A percentile compares a stretch with the other conserved stretches of the same genome.
Conservation (phyloP, 768 basidiomycete species). For the Leccinum uliginosum region DNA sequence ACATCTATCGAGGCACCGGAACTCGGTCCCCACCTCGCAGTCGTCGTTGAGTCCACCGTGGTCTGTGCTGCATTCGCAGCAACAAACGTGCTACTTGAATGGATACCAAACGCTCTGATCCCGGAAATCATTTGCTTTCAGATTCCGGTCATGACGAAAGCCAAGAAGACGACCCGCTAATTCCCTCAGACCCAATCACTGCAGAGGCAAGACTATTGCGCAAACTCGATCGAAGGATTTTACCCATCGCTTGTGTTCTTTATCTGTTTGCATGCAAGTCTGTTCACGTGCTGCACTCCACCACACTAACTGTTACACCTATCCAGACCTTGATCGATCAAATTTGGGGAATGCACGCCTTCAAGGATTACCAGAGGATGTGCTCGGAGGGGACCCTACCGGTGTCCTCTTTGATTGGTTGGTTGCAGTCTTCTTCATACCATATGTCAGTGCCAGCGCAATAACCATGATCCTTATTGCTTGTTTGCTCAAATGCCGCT, state of each 20-base stretch:
- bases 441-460: constrained; percentile 50
- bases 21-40: not conserved
- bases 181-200: constrained; percentile 10
- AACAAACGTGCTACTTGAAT: constrained; percentile 5
- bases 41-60: not conserved
- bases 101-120: constrained; percentile 14
- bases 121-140: not conserved
- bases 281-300: not conserved
- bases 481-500: not conserved
- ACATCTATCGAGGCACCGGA: not conserved
- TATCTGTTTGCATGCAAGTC: constrained; percentile 73
- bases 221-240: constrained; percentile 63
- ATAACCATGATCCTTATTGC: not conserved
- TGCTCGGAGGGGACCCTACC: constrained; percentile 62
- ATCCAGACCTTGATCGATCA: constrained; percentile 60
- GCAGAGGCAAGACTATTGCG: constrained; percentile 55
- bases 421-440: constrained; percentile 73
- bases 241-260: constrained; percentile 69
- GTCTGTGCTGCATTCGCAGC: not conserved
- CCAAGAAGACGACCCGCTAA: constrained; percentile 19
- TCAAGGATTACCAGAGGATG: constrained; percentile 62
- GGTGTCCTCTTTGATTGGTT: constrained; percentile 75
- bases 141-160: constrained; percentile 4
- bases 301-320: not conserved
- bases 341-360: constrained; percentile 79